These are phyloP conservation scores for Arctium lappa DNA, from an alignment of 129 eudicot species.

Conservation along the genomic window DNA sequence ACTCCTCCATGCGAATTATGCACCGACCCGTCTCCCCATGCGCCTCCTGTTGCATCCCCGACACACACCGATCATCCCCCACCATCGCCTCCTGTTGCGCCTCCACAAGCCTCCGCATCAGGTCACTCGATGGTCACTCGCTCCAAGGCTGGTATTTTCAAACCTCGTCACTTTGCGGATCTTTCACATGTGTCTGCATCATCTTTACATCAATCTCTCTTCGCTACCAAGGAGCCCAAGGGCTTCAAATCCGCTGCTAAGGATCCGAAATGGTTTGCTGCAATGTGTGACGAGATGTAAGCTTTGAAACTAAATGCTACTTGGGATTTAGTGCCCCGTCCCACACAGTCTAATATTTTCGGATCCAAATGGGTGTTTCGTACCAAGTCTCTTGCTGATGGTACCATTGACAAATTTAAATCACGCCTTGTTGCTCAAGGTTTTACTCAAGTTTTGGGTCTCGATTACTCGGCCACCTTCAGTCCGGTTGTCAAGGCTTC, in stretches of 20 bases:
- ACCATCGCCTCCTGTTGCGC: neutral
- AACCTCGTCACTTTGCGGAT: neutral
- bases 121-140: neutral
- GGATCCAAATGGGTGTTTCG: neutral
- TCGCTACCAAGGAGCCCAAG: no score
- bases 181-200: neutral
- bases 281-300: neutral
- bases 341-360: neutral
- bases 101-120: neutral
- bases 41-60: neutral
- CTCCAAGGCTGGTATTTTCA: neutral
- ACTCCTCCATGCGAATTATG: neutral
- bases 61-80: neutral
- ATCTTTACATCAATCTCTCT: no score
- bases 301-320: neutral
- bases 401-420: neutral
- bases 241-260: neutral
- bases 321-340: neutral
- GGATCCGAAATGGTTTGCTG: neutral
- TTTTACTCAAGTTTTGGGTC: neutral
- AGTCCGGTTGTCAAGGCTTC: slow-evolving; percentile 3
- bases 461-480: neutral
- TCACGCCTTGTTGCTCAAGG: neutral
- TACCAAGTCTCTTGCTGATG: neutral
- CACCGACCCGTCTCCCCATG: neutral